phyloP scores from a whole-genome alignment of 2,329 filamentous ascomycete species.

The Hypoxylon sp. region DNA sequence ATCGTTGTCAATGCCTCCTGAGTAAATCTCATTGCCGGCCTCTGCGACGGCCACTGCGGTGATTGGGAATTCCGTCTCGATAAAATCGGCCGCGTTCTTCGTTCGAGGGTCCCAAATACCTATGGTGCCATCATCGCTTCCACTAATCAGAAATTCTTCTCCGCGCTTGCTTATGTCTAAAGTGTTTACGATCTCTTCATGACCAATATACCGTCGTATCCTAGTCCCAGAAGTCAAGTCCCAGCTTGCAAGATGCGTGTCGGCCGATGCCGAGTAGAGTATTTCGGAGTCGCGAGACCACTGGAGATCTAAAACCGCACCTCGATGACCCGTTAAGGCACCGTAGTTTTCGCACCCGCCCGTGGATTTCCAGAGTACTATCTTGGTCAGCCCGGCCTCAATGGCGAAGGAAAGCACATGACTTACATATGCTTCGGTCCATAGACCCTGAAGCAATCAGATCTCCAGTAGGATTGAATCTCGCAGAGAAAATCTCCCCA shows the following conservation, averaged over 20 bases:
- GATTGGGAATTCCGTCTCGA: constrained; percentile 92
- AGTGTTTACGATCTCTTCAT: constrained; percentile 96
- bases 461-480: constrained; percentile 90
- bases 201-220: constrained; percentile 91
- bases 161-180: constrained; percentile 91
- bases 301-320: constrained; percentile 90
- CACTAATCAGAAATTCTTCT: constrained; percentile 90
- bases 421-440: constrained; percentile 89
- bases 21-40: constrained; percentile 95
- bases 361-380: constrained; percentile 94
- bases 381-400: constrained; percentile 14
- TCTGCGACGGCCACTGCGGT: constrained; percentile 93
- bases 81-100: constrained; percentile 88
- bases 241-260: constrained; percentile 95
- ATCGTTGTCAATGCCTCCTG: constrained; percentile 95
- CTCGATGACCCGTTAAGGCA: constrained; percentile 87
- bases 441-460: constrained; percentile 95
- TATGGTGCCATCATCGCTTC: constrained; percentile 93
- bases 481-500: constrained; percentile 92
- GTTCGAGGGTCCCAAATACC: constrained; percentile 96
- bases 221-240: constrained; percentile 92
- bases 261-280: constrained; percentile 92
- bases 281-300: constrained; percentile 97
- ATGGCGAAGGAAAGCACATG: background rate
- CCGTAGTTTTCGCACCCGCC: constrained; percentile 97